phyloP scores from a whole-genome alignment of 2,329 filamentous ascomycete species.

The Beauveria sp. region DNA sequence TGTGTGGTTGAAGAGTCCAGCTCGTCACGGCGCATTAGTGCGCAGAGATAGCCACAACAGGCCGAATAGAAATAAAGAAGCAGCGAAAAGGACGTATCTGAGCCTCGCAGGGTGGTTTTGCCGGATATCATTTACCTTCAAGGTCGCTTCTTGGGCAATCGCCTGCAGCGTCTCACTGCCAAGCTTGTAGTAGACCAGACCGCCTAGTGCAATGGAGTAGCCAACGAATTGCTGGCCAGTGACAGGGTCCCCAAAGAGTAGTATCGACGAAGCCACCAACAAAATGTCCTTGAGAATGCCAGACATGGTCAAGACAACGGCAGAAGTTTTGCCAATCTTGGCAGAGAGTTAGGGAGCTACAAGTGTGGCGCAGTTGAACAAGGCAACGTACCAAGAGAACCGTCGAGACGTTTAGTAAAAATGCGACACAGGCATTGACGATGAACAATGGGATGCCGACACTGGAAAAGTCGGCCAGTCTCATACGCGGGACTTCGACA shows the following conservation, averaged over 20 bases:
- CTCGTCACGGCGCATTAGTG: not conserved
- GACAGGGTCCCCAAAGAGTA: slow-evolving; percentile 73
- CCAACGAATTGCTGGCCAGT: slow-evolving; percentile 72
- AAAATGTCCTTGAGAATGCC: slow-evolving; percentile 85
- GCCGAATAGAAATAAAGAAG: not conserved
- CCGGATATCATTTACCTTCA: not conserved
- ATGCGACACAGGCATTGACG: slow-evolving; percentile 69
- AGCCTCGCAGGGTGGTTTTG: slow-evolving; percentile 1
- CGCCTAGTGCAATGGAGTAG: slow-evolving; percentile 71
- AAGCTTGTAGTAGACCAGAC: slow-evolving; percentile 78
- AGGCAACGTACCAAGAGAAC: slow-evolving; percentile 65
- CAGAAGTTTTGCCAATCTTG: slow-evolving; percentile 82
- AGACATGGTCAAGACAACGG: slow-evolving; percentile 73
- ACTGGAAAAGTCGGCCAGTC: slow-evolving; percentile 61
- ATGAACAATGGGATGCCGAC: slow-evolving; percentile 68
- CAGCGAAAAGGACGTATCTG: not conserved
- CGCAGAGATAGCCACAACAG: not conserved
- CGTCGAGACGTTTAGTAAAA: slow-evolving; percentile 76
- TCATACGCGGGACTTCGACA: slow-evolving; percentile 64
- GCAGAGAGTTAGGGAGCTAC: slow-evolving; percentile 20
- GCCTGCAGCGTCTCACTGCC: slow-evolving; percentile 30
- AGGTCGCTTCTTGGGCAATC: not conserved
- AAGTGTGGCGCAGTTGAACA: not conserved
- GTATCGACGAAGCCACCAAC: slow-evolving; percentile 70
- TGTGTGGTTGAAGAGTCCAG: no score